phyloP scores from a whole-genome alignment of 179 eudicot species.

The Silene vulgaris region DNA sequence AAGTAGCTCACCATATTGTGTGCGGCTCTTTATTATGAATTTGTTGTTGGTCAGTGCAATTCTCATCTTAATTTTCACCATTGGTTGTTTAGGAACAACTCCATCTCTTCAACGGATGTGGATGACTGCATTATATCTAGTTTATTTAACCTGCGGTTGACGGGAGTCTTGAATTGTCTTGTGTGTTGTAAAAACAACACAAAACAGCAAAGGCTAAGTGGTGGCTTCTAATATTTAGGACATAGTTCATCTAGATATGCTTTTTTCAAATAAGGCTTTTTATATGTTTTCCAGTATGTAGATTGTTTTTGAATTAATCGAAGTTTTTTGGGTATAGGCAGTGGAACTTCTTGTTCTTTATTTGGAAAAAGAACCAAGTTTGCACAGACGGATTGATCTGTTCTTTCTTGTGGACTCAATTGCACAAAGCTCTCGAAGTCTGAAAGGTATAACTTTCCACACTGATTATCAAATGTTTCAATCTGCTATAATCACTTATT shows the following conservation, averaged over 20 bases:
- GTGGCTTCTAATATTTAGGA: neutral
- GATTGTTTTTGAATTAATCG: neutral
- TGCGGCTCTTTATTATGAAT: neutral
- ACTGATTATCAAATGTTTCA: neutral
- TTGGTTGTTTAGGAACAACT: too few relatives aligned
- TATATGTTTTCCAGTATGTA: neutral
- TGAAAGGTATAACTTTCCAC: conserved; percentile 50
- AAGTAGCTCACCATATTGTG: neutral
- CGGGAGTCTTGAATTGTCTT: too few relatives aligned
- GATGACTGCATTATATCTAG: too few relatives aligned
- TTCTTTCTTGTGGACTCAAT: conserved; percentile 95
- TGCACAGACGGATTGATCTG: conserved; percentile 71
- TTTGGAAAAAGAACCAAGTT: conserved; percentile 70
- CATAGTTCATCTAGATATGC: neutral
- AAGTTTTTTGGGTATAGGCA: conserved; percentile 42
- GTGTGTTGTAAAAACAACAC: neutral
- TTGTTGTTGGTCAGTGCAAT: too few relatives aligned
- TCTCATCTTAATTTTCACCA: too few relatives aligned
- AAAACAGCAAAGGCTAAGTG: too few relatives aligned
- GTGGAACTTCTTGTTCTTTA: conserved; percentile 66
- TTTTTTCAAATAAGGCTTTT: neutral
- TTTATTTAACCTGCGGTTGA: too few relatives aligned
- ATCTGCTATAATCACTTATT: conserved; percentile 5
- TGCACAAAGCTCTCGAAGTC: conserved; percentile 66
- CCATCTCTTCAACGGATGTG: too few relatives aligned